A percentile compares a stretch with the other conserved stretches of the same genome.
phyloP scores from a whole-genome alignment of 2,329 filamentous ascomycete genomes.

The Ophiostoma populinum region DNA sequence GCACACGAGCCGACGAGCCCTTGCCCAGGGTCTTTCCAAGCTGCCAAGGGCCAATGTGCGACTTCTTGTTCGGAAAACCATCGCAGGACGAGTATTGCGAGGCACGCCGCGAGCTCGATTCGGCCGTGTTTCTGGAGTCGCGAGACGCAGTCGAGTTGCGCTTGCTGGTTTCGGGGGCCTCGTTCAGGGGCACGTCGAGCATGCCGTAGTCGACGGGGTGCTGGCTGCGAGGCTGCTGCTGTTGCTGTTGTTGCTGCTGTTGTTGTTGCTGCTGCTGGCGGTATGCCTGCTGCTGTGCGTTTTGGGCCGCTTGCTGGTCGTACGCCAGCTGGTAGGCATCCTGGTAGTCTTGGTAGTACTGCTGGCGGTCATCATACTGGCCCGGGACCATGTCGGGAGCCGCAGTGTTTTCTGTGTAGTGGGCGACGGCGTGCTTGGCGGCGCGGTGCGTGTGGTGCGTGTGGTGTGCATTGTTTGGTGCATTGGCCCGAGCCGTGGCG shows the following conservation, averaged over 20 bases:
- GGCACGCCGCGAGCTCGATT: conserved; percentile 17
- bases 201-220: conserved; percentile 1
- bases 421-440: conserved; percentile 5
- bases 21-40: conserved; percentile 77
- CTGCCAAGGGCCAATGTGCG: conserved; percentile 85
- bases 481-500: conserved; percentile 16
- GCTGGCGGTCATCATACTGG: neutral
- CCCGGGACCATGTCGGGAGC: neutral
- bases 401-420: conserved; percentile 3
- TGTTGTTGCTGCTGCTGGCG: conserved; percentile 5
- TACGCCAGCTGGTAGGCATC: neutral
- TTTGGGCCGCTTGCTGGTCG: neutral
- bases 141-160: conserved; percentile 19
- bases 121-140: conserved; percentile 14
- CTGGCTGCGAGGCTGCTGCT: conserved; percentile 1
- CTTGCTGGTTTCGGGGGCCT: conserved; percentile 5
- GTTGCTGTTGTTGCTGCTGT: conserved; percentile 1
- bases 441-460: conserved; percentile 2
- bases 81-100: conserved; percentile 20
- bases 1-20: conserved; percentile 76
- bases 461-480: conserved; percentile 10
- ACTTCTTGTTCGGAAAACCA: conserved; percentile 28
- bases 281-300: conserved; percentile 2
- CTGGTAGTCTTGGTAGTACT: conserved; percentile 4
- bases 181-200: conserved; percentile 2